Evolutionary conservation across 2,329 filamentous ascomycete species (phyloP).

Genomic region (Penicillium polonicum): DNA sequence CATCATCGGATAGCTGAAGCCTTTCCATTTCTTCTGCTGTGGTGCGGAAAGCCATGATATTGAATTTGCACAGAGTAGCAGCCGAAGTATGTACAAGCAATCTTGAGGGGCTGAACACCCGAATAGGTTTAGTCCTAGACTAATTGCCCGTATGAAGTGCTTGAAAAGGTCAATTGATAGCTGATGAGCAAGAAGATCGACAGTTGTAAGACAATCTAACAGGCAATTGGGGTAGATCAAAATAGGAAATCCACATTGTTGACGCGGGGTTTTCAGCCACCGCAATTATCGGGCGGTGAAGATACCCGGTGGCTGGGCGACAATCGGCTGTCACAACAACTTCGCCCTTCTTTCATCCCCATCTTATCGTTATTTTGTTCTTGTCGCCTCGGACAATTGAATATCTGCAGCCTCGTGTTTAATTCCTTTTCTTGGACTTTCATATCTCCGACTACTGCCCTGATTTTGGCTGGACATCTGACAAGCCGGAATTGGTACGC

Average conservation of each 20-base stretch:
- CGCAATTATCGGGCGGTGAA: slow-evolving; percentile 17
- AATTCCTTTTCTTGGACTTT: background rate
- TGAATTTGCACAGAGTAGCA: background rate
- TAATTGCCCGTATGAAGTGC: background rate
- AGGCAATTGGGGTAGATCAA: slow-evolving; percentile 5
- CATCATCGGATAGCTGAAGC: slow-evolving; percentile 54
- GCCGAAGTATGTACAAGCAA: background rate
- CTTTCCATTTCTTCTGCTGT: slow-evolving; percentile 52
- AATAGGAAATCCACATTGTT: slow-evolving; percentile 20
- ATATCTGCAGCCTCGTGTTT: background rate
- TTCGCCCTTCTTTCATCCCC: slow-evolving; percentile 20
- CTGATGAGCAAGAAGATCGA: background rate
- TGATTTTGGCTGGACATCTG: background rate
- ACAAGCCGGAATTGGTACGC: slow-evolving; percentile 2
- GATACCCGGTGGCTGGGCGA: slow-evolving; percentile 23
- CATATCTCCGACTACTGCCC: background rate
- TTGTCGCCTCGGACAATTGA: slow-evolving; percentile 7
- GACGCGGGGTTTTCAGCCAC: slow-evolving; percentile 16
- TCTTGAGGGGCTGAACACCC: background rate
- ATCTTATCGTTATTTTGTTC: slow-evolving; percentile 8
- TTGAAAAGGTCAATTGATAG: background rate
- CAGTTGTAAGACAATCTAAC: background rate
- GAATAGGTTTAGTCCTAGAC: no score
- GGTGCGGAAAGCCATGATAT: slow-evolving; percentile 38
- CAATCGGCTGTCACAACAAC: slow-evolving; percentile 19